Conservation (phyloP, 352 stramenopile species). For the Phytopythium litorale region DNA sequence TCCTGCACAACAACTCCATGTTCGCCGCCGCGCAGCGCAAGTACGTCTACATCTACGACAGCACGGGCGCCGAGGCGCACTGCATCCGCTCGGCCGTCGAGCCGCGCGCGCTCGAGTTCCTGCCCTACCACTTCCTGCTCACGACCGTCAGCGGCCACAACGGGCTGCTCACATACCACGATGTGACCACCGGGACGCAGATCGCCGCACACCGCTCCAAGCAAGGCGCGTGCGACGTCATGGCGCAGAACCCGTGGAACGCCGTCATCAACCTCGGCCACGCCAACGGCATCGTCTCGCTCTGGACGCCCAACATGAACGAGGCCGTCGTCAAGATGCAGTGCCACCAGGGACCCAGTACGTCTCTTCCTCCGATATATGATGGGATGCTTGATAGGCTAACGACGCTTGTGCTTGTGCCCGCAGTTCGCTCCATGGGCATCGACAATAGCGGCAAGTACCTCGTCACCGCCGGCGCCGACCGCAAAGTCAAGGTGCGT, state of each 20-base stretch:
- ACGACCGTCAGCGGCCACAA: conserved; percentile 89
- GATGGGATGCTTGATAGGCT: background rate
- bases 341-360: conserved; percentile 94
- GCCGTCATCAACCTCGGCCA: conserved; percentile 96
- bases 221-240: conserved; percentile 89
- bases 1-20: conserved; percentile 97
- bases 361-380: conserved; percentile 15
- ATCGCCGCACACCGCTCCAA: conserved; percentile 91
- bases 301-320: conserved; percentile 96
- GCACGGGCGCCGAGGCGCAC: conserved; percentile 95
- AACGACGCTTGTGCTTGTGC: background rate
- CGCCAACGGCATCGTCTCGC: conserved; percentile 96
- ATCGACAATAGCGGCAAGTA: conserved; percentile 93
- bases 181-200: conserved; percentile 94
- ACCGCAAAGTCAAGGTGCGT: conserved; percentile 90
- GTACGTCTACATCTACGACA: conserved; percentile 99
- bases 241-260: conserved; percentile 97
- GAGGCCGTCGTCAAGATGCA: conserved; percentile 97
- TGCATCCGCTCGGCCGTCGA: conserved; percentile 92
- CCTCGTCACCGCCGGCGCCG: conserved; percentile 94
- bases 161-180: conserved; percentile 93
- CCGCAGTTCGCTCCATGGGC: conserved; percentile 83
- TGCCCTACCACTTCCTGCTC: conserved; percentile 99
- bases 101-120: conserved; percentile 93
- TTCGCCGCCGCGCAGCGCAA: conserved; percentile 97